Evolutionary conservation across 106 monocot genomes (phyloP).

Genomic region (Dioscorea dumetorum): DNA sequence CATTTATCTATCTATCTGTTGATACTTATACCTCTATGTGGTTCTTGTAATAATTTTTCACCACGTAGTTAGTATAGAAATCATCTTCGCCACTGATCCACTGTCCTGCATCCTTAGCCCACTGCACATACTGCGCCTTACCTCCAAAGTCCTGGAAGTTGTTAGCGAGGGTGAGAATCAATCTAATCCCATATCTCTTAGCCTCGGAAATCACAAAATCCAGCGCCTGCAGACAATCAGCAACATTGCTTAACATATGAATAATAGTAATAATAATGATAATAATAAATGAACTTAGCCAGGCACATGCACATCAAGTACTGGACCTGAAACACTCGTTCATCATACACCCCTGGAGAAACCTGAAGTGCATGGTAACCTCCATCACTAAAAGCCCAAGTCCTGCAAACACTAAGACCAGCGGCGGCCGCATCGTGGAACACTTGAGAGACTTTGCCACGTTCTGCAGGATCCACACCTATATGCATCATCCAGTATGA

Average conservation of each 20-base stretch:
- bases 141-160: constrained; percentile 49
- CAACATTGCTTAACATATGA: not conserved
- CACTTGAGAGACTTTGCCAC: constrained; percentile 31
- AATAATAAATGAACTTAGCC: not conserved
- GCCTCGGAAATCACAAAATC: constrained; percentile 52
- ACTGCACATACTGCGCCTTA: constrained; percentile 33
- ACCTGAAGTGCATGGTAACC: constrained; percentile 28
- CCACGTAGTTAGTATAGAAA: constrained; percentile 38
- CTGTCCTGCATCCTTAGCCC: constrained; percentile 25
- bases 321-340: constrained; percentile 33
- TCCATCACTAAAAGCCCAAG: constrained; percentile 47
- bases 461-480: constrained; percentile 13
- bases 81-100: constrained; percentile 24
- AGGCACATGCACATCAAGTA: not conserved
- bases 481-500: constrained; percentile 55
- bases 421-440: constrained; percentile 23
- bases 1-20: not conserved
- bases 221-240: constrained; percentile 16
- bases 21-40: constrained; percentile 23
- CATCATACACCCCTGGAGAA: constrained; percentile 41
- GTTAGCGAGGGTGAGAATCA: constrained; percentile 45
- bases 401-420: constrained; percentile 38
- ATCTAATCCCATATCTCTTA: constrained; percentile 8
- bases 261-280: not conserved
- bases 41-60: constrained; percentile 46